These are phyloP conservation scores for Cajanus cajan DNA, from an alignment of 306 rosid genomes.

Conservation along the genomic window DNA sequence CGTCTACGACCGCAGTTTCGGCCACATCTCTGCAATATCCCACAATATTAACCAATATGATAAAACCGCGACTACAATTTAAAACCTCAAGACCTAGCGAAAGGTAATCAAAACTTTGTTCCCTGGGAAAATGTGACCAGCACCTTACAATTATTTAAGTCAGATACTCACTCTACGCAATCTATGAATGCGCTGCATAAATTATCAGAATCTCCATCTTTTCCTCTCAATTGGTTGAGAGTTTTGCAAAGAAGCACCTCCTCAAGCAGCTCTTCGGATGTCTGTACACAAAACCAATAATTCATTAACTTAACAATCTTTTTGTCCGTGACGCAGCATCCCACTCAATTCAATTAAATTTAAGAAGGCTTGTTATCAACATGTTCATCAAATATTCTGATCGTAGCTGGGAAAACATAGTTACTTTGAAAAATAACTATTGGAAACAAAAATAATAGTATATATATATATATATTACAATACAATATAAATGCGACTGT, in stretches of 20 bases:
- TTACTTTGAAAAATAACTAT: conserved; percentile 8
- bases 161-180: conserved; percentile 65
- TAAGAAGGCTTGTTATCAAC: conserved; percentile 1
- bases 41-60: not conserved
- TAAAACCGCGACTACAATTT: not conserved
- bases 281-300: conserved; percentile 47
- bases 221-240: conserved; percentile 68
- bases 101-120: conserved; percentile 4
- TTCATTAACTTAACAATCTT: conserved; percentile 22
- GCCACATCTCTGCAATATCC: not conserved
- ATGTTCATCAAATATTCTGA: conserved; percentile 17
- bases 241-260: conserved; percentile 90
- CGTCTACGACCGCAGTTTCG: not conserved
- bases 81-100: not conserved
- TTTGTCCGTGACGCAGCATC: not conserved
- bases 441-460: not conserved
- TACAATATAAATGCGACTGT: not conserved
- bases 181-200: conserved; percentile 69
- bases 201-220: conserved; percentile 42
- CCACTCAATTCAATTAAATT: not conserved
- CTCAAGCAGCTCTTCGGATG: conserved; percentile 82
- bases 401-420: not conserved
- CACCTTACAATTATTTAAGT: conserved; percentile 8
- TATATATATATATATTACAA: not conserved
- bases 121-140: not conserved